These are phyloP conservation scores for Sclerotiophoma versabilis DNA, from an alignment of 2,329 filamentous ascomycete genomes.

Conservation along the genomic window DNA sequence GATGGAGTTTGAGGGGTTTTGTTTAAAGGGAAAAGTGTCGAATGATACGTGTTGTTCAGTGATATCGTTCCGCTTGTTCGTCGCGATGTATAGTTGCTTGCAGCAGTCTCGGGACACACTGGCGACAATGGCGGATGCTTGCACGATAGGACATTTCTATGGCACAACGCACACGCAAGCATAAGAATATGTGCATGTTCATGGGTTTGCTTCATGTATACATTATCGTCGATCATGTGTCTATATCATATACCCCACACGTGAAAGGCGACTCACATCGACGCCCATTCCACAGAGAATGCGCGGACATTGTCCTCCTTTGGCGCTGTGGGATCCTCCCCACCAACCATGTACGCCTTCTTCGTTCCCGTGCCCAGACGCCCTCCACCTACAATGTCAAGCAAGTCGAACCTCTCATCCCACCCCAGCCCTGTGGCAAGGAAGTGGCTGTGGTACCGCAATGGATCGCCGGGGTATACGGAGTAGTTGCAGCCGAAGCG, in stretches of 20 bases:
- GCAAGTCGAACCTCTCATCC: conserved; percentile 83
- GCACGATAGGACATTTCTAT: no score
- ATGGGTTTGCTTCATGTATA: conserved; percentile 4
- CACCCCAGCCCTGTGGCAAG: conserved; percentile 83
- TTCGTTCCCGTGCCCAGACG: conserved; percentile 93
- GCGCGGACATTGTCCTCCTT: conserved; percentile 61
- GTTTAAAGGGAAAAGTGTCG: no score
- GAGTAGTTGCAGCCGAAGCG: conserved; percentile 95
- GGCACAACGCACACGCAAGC: no score
- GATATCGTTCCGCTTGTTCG: no score
- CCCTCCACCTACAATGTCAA: conserved; percentile 86
- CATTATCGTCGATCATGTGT: neutral
- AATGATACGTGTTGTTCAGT: no score
- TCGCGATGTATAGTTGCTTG: no score
- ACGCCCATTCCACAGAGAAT: conserved; percentile 93
- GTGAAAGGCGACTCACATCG: conserved; percentile 71
- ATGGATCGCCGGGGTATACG: conserved; percentile 91
- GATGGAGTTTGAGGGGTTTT: no score
- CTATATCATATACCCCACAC: neutral
- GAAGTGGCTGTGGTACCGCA: conserved; percentile 96
- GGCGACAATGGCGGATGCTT: no score
- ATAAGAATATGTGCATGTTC: no score
- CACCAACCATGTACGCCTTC: conserved; percentile 90
- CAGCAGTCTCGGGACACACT: no score
- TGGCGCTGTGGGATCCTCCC: conserved; percentile 52